Conservation (phyloP, 2,329 filamentous ascomycete genomes). For the Alternaria angustiovoidea region DNA sequence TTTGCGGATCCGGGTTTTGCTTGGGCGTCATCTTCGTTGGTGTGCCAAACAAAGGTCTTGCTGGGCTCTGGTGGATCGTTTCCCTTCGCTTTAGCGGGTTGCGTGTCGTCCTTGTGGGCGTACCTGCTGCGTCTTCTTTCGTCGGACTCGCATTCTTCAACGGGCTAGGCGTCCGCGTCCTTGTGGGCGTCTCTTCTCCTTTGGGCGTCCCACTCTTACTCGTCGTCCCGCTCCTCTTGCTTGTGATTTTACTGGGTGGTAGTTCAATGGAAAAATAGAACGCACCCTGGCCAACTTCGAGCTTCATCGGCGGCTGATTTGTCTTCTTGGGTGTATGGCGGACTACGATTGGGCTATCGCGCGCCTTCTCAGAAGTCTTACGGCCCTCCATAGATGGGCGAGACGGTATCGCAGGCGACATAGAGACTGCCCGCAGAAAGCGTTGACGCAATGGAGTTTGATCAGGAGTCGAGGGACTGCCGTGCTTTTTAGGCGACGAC, state of each 20-base stretch:
- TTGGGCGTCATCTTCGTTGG: constrained; percentile 11
- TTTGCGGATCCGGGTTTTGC: not conserved
- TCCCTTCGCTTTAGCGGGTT: not conserved
- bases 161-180: constrained; percentile 8
- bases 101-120: not conserved
- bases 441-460: constrained; percentile 23
- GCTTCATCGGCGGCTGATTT: constrained; percentile 3
- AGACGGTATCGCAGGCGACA: constrained; percentile 28
- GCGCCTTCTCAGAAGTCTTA: constrained; percentile 1
- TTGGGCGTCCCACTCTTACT: constrained; percentile 16
- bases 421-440: constrained; percentile 26
- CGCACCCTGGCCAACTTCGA: constrained; percentile 29
- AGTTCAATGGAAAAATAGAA: constrained; percentile 35
- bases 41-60: constrained; percentile 13
- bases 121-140: constrained; percentile 1
- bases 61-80: constrained; percentile 4
- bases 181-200: constrained; percentile 2
- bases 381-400: constrained; percentile 20
- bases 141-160: constrained; percentile 8
- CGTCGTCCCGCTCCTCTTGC: constrained; percentile 15
- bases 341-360: constrained; percentile 11
- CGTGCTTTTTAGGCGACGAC: constrained; percentile 9
- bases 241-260: constrained; percentile 22
- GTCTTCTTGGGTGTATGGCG: not conserved
- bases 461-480: constrained; percentile 1